A percentile compares a stretch with the other conserved stretches of the same genome.
These are phyloP conservation scores for Salix arbutifolia DNA, from an alignment of 345 rosid species.

Conservation along the genomic window DNA sequence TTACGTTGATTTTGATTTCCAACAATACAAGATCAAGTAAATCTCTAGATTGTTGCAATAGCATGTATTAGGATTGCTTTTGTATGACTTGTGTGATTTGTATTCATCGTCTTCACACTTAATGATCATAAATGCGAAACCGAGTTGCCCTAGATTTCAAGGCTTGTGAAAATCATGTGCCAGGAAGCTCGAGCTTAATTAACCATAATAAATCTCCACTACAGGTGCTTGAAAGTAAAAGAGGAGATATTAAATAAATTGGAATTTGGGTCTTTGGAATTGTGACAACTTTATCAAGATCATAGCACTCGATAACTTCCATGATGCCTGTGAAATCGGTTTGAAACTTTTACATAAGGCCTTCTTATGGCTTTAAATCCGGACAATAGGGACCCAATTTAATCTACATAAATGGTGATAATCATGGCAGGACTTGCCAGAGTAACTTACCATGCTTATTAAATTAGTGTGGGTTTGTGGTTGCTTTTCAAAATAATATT, in stretches of 20 bases:
- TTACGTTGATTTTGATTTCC: too few relatives aligned
- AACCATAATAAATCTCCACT: neutral
- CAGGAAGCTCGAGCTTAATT: neutral
- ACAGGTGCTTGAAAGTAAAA: neutral
- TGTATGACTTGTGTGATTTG: too few relatives aligned
- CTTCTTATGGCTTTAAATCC: neutral
- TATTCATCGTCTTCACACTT: too few relatives aligned
- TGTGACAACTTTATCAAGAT: neutral
- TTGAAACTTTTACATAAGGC: too few relatives aligned
- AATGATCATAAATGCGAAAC: neutral
- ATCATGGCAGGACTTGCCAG: neutral
- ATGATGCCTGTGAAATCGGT: constrained; percentile 1
- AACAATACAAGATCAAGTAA: too few relatives aligned
- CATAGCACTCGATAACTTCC: neutral
- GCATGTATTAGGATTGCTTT: too few relatives aligned
- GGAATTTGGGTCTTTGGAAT: neutral
- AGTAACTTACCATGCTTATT: too few relatives aligned
- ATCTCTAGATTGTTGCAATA: too few relatives aligned
- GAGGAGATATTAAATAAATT: neutral
- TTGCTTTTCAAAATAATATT: too few relatives aligned
- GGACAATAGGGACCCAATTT: neutral
- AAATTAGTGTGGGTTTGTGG: too few relatives aligned
- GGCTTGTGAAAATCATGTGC: neutral
- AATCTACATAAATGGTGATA: neutral
- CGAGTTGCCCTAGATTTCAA: neutral